Evolutionary conservation across 306 rosid species (phyloP), one percentile per base, ranked within the genome.

Genomic region (Malus fusca): DNA sequence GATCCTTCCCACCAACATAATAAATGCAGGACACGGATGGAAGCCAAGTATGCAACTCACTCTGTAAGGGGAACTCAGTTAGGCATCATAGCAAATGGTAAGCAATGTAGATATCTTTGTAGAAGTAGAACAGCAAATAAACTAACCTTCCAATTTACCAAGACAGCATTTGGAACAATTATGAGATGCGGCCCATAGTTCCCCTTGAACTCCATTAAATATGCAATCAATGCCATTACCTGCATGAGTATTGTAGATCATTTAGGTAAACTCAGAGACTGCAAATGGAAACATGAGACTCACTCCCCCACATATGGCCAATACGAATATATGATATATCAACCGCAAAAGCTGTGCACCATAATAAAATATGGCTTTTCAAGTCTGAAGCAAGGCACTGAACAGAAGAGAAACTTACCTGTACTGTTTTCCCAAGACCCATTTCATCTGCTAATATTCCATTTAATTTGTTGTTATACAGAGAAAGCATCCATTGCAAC

Each of bases 181-280:
- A 96, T 92, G 76, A 96, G 99, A 90, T 96, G 99, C n/a, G 99
- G 99, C 58, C 99, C 99, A 83, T 96, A 90, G 83, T 96, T 92
- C 76, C 99, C 99, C 76, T 96, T 96, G 84, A 90, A 96, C 82
- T 96, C 99, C 99, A 96, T 96, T 83, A 96, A 86, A 84, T 88
- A 96, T 43, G 99, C 99, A 83, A 96, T 89, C 88, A 96, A 90
- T 28, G 99, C 99, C 99, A 96, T 96, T 68, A 96, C 99, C 99
- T 96, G 75, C 63, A 80, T 44, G 75, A 71, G 79, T 19, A 19
- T 52, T 72, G 46, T 56, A 81, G 72, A 63, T 58, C 71, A 77
- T 65, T 43, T 70, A 30, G 79, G 56, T 63, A 40, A 60, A 65
- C 64, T 40, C 67, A 31, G 66, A 75, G 37, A 56, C 26, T 59